Evolutionary conservation across 176 grass and related monocot species (phyloP), one percentile per base, ranked within the genome.

Genomic region (Rhynchospora pubera): DNA sequence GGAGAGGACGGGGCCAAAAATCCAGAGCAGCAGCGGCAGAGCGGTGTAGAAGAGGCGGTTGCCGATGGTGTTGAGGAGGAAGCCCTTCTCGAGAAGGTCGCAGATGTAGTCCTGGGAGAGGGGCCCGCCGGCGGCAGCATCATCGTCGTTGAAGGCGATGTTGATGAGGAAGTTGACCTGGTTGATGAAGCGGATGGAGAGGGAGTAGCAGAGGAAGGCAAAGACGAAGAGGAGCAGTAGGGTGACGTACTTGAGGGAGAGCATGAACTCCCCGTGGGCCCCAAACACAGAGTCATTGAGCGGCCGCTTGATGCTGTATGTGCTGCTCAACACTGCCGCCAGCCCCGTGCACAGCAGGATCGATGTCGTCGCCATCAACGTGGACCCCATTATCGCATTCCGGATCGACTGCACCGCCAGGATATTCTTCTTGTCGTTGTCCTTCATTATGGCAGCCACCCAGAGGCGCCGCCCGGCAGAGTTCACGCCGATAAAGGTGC

Each of bases 161-260:
- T 94, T 95, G 89, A 98, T 82, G 87, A 98, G 96, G 86, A 98
- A 98, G 82, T 80, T 94, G 50, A 87, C 92, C 60, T 99, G 90
- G 92, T 90, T 89, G 82, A 95, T 83, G 92, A 95, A 93, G 59
- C 91, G 87, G 84, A 95, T 93, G 82, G 84, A 75, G 82, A 95
- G 89, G 57, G 92, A 90, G 89, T 95, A 89, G 90, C 85, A 99
- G 86, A 99, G 82, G 90, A 99, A 99, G 89, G 91, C 62, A 82
- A 93, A 83, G 85, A 99, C 80, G 86, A 93, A 93, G 84, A 91
- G 9, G 15, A 98, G 68, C 69, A 98, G 89, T 55, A 98, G 87
- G 30, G 85, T 84, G 1, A 93, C 96, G 84, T 98, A 98, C 85
- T 98, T 98, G 85, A 98, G 90, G 78, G 92, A 89, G 64, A 98